phyloP scores from a whole-genome alignment of 2,329 filamentous ascomycete genomes.

The Nigrospora sphaerica region DNA sequence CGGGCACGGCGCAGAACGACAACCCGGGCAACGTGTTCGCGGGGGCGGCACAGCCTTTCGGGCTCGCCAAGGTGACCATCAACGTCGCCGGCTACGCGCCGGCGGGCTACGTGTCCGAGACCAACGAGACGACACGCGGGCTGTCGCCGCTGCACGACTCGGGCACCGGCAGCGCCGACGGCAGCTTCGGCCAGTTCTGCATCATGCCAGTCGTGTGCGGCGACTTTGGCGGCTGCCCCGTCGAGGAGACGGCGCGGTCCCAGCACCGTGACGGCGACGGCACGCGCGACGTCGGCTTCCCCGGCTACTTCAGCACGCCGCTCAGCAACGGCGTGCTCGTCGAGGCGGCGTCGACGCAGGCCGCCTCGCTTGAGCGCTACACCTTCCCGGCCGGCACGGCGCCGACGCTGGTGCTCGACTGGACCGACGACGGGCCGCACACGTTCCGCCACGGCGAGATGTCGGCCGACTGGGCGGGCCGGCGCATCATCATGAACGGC shows the following conservation, averaged over 20 bases:
- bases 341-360: not conserved
- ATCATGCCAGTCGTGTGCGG: slow-evolving; percentile 1
- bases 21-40: not conserved
- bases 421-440: not conserved
- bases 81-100: not conserved
- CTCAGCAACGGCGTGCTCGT: not conserved
- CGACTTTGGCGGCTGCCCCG: not conserved
- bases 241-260: not conserved
- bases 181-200: not conserved
- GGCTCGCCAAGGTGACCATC: not conserved
- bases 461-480: not conserved
- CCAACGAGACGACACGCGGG: not conserved
- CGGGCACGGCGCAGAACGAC: not conserved
- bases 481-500: not conserved
- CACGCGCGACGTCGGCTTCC: not conserved
- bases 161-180: not conserved
- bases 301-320: not conserved
- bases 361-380: not conserved
- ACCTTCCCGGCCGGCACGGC: not conserved
- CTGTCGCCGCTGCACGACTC: not conserved
- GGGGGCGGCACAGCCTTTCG: not conserved
- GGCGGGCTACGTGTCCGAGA: not conserved
- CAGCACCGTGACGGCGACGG: not conserved
- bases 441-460: not conserved
- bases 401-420: not conserved